Percentiles rank a stretch among this genome's conserved stretches.
Conservation (phyloP, 2,329 filamentous ascomycete genomes). For the Elsinoe perseae region DNA sequence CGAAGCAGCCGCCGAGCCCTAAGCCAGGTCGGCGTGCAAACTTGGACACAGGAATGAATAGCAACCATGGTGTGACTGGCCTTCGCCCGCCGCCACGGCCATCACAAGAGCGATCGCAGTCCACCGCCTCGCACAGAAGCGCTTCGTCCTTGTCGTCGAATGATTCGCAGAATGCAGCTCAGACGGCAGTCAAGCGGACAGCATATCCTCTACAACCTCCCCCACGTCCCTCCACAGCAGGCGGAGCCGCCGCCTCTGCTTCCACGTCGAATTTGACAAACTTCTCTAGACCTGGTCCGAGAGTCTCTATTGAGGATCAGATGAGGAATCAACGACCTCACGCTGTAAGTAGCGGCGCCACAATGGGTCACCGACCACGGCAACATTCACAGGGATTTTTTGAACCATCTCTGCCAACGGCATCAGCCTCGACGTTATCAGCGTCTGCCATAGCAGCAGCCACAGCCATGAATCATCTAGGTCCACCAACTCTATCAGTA, state of each 20-base stretch:
- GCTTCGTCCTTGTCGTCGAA: constrained; percentile 32
- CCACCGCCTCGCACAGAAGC: constrained; percentile 29
- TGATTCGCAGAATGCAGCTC: constrained; percentile 34
- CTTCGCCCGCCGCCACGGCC: constrained; percentile 12
- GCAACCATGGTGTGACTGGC: constrained; percentile 8
- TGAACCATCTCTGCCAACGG: constrained; percentile 58
- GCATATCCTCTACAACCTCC: constrained; percentile 29
- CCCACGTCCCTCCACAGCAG: constrained; percentile 28
- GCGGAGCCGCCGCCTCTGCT: constrained; percentile 26
- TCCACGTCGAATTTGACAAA: constrained; percentile 30
- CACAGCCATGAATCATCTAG: constrained; percentile 56
- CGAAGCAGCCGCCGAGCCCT: background rate
- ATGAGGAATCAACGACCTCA: constrained; percentile 25
- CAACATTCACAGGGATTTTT: constrained; percentile 71
- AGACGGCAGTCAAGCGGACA: constrained; percentile 29
- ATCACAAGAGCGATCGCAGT: constrained; percentile 24
- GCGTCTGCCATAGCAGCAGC: constrained; percentile 77
- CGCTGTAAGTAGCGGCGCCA: constrained; percentile 22
- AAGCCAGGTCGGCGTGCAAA: background rate
- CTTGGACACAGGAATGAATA: background rate
- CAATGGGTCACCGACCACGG: constrained; percentile 50
- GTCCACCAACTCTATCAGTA: constrained; percentile 22
- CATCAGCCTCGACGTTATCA: constrained; percentile 34
- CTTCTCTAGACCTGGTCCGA: constrained; percentile 25
- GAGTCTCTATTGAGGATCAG: constrained; percentile 29